Conservation (phyloP, 805 yeast species). For the Kluyveromyces starmeri region DNA sequence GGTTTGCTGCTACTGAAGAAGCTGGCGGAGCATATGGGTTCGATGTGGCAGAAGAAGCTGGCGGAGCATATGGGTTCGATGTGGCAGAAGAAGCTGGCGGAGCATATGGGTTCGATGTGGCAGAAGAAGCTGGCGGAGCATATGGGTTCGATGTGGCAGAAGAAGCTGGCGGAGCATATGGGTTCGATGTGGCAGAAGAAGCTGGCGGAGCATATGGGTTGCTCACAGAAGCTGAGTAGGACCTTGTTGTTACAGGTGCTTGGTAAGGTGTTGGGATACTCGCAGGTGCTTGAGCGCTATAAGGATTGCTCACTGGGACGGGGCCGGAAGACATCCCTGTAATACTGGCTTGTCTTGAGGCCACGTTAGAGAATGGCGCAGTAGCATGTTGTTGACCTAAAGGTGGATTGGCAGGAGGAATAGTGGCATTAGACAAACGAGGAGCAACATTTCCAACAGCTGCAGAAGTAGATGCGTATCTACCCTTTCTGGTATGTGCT, state of each 20-base stretch:
- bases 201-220: conserved; percentile 12
- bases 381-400: conserved; percentile 1
- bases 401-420: conserved; percentile 4
- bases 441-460: conserved; percentile 4
- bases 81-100: conserved; percentile 14
- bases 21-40: background rate
- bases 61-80: conserved; percentile 17
- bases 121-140: conserved; percentile 17
- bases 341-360: conserved; percentile 8
- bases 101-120: conserved; percentile 15
- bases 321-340: conserved; percentile 4
- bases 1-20: background rate
- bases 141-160: conserved; percentile 19
- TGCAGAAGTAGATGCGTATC: conserved; percentile 1
- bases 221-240: conserved; percentile 11
- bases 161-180: conserved; percentile 18
- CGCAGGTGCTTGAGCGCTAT: conserved; percentile 14
- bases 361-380: conserved; percentile 5
- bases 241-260: conserved; percentile 5
- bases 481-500: conserved; percentile 3
- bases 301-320: conserved; percentile 12
- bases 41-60: too few species aligned
- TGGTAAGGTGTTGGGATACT: conserved; percentile 10
- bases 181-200: conserved; percentile 16
- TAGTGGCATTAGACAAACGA: conserved; percentile 7